Base-by-base conservation (phyloP, 495 filamentous ascomycete genomes). In the Penicillium goetzii region DNA sequence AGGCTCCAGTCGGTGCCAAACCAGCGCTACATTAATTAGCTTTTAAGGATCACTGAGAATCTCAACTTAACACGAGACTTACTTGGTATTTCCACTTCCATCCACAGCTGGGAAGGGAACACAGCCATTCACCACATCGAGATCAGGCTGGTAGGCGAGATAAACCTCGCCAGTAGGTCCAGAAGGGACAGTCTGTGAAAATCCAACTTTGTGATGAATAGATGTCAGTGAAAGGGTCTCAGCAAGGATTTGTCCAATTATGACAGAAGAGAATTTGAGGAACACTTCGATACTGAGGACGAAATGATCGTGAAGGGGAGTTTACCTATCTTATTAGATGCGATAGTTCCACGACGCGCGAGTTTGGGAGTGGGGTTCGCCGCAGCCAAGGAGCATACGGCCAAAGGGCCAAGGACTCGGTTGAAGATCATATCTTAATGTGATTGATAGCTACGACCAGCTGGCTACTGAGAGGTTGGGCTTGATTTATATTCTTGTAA, bases 61-160 rank as follows among this genome's bases (percentile, higher is more conserved):
- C 5, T 1, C 5, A 15, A 25, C 25, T 36, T 23, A 1, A 17
- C 5, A 2, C 0, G 9, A n/a, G 34, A 68, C 80, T 67, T 59
- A 84, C 83, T 74, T 76, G 43, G 78, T 83, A 52, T 84, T 70
- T 8, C 83, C 83, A 0, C 73, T 66, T 0, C 69, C 76, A 60
- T 86, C 79, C 9, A 86, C 81, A 3, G 79, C 83, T 2, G 83
- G 82, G 67, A 84, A 85, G 1, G 83, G 83, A 10, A 86, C 83
- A 58, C 83, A 86, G 30, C 83, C 83, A 63, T 81, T 81, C 11
- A 71, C 71, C 10, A 86, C 83, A 1, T 84, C 58, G 7, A 86
- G 69, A 32, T 76, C 74, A 5, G 83, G 83, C 63, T 86, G 71
- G 61, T 83, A 86, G 17, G 78, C 78, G 23, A 81, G 60, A 59